phyloP scores from a whole-genome alignment of 1,284 basidiomycete genomes.

The Mycosarcoma maydis region DNA sequence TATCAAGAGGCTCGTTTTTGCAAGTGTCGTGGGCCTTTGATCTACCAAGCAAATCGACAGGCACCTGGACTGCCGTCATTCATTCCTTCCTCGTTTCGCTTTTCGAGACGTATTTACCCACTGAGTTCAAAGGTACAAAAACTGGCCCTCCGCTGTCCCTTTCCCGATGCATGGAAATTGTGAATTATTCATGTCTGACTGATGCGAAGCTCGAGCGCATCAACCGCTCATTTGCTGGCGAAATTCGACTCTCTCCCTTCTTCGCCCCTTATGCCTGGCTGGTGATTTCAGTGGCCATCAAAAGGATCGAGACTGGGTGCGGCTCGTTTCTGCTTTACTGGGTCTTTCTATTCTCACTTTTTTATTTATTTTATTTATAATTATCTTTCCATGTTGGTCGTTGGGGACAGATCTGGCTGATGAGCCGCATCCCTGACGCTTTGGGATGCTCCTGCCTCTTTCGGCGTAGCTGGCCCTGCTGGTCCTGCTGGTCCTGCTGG shows the following conservation, averaged over 20 bases:
- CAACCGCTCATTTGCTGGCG: not conserved
- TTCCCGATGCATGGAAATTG: not conserved
- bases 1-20: too few relatives aligned
- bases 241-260: too few relatives aligned
- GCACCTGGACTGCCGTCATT: constrained; percentile 24
- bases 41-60: constrained; percentile 1
- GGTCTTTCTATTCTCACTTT: too few relatives aligned
- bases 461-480: constrained; percentile 1
- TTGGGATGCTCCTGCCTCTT: not conserved
- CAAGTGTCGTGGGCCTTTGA: too few relatives aligned
- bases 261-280: too few relatives aligned
- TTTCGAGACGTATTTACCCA: not conserved
- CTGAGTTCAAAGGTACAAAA: constrained; percentile 2
- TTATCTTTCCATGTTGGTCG: too few relatives aligned
- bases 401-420: not conserved
- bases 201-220: not conserved
- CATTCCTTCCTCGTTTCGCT: constrained; percentile 14
- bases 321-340: too few relatives aligned
- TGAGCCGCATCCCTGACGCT: not conserved
- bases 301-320: too few relatives aligned
- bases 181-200: not conserved
- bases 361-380: too few relatives aligned
- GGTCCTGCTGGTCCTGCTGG: not conserved
- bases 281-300: too few relatives aligned
- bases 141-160: not conserved